These are phyloP conservation scores for Cryptococcus deneoformans DNA, from an alignment of 1,284 basidiomycete species.

Conservation along the genomic window DNA sequence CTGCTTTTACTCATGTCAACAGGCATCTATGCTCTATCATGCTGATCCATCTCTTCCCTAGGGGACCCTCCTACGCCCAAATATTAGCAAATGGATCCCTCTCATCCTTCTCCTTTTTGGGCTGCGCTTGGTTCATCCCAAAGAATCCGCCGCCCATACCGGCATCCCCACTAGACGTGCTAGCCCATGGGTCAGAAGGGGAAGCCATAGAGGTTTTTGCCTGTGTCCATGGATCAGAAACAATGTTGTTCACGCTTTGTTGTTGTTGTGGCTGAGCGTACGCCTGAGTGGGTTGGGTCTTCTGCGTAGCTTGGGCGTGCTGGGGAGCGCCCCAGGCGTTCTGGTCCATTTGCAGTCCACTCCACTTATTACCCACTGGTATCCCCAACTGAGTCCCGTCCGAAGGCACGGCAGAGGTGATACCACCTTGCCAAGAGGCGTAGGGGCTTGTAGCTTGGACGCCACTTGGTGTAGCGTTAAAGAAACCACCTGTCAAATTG, in stretches of 20 bases:
- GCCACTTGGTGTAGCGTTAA: constrained; percentile 9
- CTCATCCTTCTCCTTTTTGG: constrained; percentile 33
- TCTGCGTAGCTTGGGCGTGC: constrained; percentile 1
- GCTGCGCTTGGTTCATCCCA: constrained; percentile 8
- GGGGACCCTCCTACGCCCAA: constrained; percentile 9
- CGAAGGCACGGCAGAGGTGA: constrained; percentile 32
- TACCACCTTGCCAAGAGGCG: constrained; percentile 40
- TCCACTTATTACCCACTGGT: constrained; percentile 26
- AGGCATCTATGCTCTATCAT: no score
- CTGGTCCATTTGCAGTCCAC: constrained; percentile 34
- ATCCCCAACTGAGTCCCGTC: constrained; percentile 19
- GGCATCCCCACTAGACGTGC: constrained; percentile 2
- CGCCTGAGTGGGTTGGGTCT: background rate
- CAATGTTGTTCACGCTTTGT: background rate
- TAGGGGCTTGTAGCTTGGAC: constrained; percentile 22
- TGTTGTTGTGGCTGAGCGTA: background rate
- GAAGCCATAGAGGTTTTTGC: background rate
- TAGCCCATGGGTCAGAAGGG: constrained; percentile 24
- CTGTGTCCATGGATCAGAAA: background rate
- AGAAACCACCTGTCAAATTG: constrained; percentile 14
- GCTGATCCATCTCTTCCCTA: no score
- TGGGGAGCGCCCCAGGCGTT: constrained; percentile 32
- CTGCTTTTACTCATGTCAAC: no score
- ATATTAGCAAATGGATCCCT: constrained; percentile 40
- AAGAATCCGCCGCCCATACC: constrained; percentile 7